These are phyloP conservation scores for Yarrowia osloensis DNA, from an alignment of 805 yeast genomes.

Conservation along the genomic window DNA sequence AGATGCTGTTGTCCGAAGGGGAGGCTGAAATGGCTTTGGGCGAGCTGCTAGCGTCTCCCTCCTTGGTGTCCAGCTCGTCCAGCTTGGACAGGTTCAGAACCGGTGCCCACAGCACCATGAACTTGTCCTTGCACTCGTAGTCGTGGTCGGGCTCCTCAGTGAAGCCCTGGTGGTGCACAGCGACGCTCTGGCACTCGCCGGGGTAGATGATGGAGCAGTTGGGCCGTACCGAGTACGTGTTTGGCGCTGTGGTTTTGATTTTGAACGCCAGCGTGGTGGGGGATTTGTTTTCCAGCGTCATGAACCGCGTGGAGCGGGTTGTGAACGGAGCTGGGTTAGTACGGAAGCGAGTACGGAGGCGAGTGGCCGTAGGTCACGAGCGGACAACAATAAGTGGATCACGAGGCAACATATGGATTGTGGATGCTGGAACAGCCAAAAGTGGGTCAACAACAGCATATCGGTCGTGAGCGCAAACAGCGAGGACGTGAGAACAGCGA, in stretches of 20 bases:
- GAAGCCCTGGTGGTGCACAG: slow-evolving; percentile 81
- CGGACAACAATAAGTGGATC: neutral
- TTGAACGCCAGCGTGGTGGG: slow-evolving; percentile 70
- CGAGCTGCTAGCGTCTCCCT: neutral
- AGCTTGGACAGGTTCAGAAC: slow-evolving; percentile 20
- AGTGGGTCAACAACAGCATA: too few species aligned
- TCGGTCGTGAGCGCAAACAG: too few species aligned
- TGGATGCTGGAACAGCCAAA: neutral
- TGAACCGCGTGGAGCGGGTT: slow-evolving; percentile 30
- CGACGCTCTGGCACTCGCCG: slow-evolving; percentile 69
- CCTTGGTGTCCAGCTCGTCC: neutral
- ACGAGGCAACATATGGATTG: too few species aligned
- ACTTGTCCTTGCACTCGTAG: slow-evolving; percentile 86
- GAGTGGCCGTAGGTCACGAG: neutral
- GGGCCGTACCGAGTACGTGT: slow-evolving; percentile 91
- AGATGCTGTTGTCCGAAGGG: slow-evolving; percentile 7
- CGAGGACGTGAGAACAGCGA: too few species aligned
- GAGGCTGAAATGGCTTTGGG: neutral
- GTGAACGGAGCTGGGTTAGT: slow-evolving; percentile 29
- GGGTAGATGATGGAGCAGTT: slow-evolving; percentile 82
- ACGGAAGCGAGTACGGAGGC: neutral
- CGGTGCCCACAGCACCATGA: slow-evolving; percentile 61
- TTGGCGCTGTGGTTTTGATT: slow-evolving; percentile 98
- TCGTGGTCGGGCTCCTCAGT: slow-evolving; percentile 71
- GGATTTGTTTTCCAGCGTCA: slow-evolving; percentile 27